Evolutionary conservation across 768 basidiomycete genomes (phyloP).

Genomic region (Phlegmacium glaucopus): DNA sequence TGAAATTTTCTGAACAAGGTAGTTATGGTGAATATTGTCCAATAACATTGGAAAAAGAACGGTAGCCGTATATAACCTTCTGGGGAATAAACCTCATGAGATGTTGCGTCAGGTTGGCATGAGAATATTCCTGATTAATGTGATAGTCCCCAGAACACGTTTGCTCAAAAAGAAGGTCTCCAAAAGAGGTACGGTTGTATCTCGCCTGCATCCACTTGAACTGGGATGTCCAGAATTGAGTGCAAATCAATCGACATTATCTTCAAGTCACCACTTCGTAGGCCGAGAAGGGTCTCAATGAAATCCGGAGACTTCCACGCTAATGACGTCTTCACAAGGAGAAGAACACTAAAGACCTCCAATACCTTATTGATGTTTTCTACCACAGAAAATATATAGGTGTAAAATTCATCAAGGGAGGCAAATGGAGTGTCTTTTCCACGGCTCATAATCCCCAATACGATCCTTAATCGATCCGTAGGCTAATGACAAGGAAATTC

Average conservation of each 20-base stretch:
- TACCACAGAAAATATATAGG: too few relatives aligned
- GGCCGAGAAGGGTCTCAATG: conserved; percentile 9
- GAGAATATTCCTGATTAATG: not conserved
- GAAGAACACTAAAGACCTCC: too few relatives aligned
- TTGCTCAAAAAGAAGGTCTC: not conserved
- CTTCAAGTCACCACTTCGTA: conserved; percentile 5
- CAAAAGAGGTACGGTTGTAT: not conserved
- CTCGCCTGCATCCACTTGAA: not conserved
- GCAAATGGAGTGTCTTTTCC: too few relatives aligned
- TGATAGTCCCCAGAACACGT: not conserved
- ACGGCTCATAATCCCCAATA: too few relatives aligned
- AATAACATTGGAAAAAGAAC: too few relatives aligned
- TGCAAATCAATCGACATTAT: conserved; percentile 13
- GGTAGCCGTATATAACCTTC: too few relatives aligned
- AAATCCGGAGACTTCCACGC: not conserved
- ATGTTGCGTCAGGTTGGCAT: not conserved
- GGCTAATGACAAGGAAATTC: conserved; percentile 6
- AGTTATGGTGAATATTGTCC: too few relatives aligned
- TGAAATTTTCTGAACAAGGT: too few relatives aligned
- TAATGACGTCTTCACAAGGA: too few relatives aligned
- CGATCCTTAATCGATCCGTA: conserved; percentile 1
- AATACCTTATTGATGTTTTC: too few relatives aligned
- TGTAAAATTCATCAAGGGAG: too few relatives aligned
- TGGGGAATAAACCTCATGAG: too few relatives aligned
- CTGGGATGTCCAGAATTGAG: conserved; percentile 8